These are phyloP conservation scores for Naegleria fowleri DNA, from an alignment of 208 protist genomes.

Conservation along the genomic window DNA sequence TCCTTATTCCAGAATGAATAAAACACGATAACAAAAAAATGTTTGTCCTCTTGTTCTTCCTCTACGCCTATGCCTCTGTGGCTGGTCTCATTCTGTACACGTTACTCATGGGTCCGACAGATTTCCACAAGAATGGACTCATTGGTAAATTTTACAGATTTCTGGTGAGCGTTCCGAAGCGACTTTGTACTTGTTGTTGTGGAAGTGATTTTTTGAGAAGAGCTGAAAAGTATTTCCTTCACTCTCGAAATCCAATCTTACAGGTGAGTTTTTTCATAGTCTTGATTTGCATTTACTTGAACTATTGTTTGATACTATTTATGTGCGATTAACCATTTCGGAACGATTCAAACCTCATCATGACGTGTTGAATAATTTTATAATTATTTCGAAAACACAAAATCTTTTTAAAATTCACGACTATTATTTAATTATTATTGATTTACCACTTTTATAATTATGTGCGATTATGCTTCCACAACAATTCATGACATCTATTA, in stretches of 20 bases:
- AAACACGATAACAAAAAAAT: background rate
- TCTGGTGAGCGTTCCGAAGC: background rate
- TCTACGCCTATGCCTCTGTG: background rate
- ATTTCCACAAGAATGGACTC: constrained; percentile 16
- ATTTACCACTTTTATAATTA: too few species aligned
- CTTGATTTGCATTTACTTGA: background rate
- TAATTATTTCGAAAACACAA: too few species aligned
- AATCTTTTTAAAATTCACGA: too few species aligned
- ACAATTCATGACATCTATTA: too few species aligned
- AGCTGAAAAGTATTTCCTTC: background rate
- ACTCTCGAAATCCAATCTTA: background rate
- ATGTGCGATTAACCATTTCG: too few species aligned
- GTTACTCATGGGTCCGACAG: background rate
- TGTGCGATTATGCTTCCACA: too few species aligned
- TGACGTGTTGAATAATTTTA: too few species aligned
- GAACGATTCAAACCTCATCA: too few species aligned
- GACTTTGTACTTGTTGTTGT: background rate
- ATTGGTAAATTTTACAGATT: background rate
- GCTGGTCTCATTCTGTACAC: background rate
- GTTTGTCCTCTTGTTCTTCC: background rate
- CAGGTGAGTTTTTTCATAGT: background rate
- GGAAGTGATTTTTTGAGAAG: background rate
- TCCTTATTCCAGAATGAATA: background rate
- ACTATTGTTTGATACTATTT: too few species aligned
- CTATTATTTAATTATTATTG: too few species aligned